phyloP scores from a whole-genome alignment of 2,329 filamentous ascomycete species.

The Aspergillus nomiae region DNA sequence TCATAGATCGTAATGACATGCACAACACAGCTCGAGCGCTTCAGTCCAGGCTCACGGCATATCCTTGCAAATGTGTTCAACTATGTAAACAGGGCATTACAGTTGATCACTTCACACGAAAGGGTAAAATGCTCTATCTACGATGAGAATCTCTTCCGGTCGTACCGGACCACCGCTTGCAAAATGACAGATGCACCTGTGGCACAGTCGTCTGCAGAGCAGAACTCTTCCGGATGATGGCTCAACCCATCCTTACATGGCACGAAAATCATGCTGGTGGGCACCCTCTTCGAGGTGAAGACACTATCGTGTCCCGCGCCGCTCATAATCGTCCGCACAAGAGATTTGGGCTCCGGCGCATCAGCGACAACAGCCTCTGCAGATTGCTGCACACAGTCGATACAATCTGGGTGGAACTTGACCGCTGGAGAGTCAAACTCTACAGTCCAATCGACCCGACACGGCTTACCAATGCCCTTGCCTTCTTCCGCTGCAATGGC shows the following conservation, averaged over 20 bases:
- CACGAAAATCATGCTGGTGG: conserved; percentile 69
- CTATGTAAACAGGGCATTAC: not conserved
- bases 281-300: conserved; percentile 60
- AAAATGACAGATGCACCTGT: conserved; percentile 51
- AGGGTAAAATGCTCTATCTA: not conserved
- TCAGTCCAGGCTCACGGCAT: not conserved
- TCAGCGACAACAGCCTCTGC: conserved; percentile 61
- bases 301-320: conserved; percentile 70
- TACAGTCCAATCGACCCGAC: conserved; percentile 59
- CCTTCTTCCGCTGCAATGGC: conserved; percentile 61
- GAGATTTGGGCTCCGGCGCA: conserved; percentile 39
- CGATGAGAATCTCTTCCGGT: conserved; percentile 43
- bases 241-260: conserved; percentile 65
- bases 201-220: conserved; percentile 60
- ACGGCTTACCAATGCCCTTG: conserved; percentile 54
- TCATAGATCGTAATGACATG: not conserved
- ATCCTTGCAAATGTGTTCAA: too few species aligned
- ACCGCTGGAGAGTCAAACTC: conserved; percentile 65
- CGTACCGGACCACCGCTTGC: conserved; percentile 38
- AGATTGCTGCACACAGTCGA: conserved; percentile 63
- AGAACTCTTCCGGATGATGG: conserved; percentile 66
- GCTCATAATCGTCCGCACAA: conserved; percentile 57
- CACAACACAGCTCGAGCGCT: too few species aligned
- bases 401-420: conserved; percentile 68
- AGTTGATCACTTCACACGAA: not conserved